Percentiles rank a stretch among this genome's conserved stretches.
Evolutionary conservation across 495 filamentous ascomycete species (phyloP).

Genomic region (Amphirosellinia nigrospora): DNA sequence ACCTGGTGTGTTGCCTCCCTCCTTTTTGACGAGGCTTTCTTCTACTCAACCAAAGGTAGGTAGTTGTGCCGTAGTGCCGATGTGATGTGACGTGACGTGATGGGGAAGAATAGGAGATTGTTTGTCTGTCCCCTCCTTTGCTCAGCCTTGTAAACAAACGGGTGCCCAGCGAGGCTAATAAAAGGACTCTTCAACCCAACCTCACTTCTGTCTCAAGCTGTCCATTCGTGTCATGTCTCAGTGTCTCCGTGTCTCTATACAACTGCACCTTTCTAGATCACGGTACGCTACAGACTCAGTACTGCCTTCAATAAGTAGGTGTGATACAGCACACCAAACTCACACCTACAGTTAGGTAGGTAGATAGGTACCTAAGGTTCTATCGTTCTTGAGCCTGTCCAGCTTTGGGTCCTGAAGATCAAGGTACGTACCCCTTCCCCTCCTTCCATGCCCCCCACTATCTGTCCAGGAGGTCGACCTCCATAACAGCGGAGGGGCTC

Average conservation of each 20-base stretch:
- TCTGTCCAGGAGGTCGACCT: neutral
- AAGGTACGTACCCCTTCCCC: constrained; percentile 26
- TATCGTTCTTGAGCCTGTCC: too few relatives aligned
- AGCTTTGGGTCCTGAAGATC: constrained; percentile 12
- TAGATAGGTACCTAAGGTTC: neutral
- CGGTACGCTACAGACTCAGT: neutral
- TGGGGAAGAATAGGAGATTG: neutral
- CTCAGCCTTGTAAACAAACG: constrained; percentile 9
- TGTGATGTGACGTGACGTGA: too few relatives aligned
- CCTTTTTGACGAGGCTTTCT: constrained; percentile 18
- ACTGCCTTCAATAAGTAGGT: neutral
- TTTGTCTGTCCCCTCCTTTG: neutral
- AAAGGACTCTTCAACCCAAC: constrained; percentile 4
- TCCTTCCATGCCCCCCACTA: constrained; percentile 8
- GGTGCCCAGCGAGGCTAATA: constrained; percentile 4
- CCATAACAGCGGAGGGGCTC: constrained; percentile 4
- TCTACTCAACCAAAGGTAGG: neutral
- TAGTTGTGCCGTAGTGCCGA: constrained; percentile 8
- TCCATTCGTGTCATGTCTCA: neutral
- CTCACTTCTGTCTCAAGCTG: neutral
- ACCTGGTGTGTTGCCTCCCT: neutral
- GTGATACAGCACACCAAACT: neutral
- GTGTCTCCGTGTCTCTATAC: neutral
- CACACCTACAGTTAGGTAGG: too few relatives aligned
- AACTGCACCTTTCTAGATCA: neutral